A percentile compares a stretch with the other conserved stretches of the same genome.
These are phyloP conservation scores for Tricharina praecox DNA, from an alignment of 495 filamentous ascomycete genomes.

Conservation along the genomic window DNA sequence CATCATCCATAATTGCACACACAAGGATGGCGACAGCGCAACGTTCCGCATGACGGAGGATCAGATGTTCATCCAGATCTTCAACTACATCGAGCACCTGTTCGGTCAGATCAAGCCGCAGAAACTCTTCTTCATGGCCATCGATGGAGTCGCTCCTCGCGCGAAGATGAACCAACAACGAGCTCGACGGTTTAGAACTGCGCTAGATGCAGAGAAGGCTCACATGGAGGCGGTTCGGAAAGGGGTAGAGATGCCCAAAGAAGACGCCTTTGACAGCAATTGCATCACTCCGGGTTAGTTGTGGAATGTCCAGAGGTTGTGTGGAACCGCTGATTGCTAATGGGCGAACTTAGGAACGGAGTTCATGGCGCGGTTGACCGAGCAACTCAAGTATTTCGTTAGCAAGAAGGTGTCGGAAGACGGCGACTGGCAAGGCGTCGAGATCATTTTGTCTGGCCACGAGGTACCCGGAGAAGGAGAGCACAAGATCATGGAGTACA, in stretches of 20 bases:
- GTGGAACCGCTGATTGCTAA: not conserved
- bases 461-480: conserved; percentile 99
- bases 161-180: conserved; percentile 99
- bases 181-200: conserved; percentile 75
- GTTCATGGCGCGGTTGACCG: conserved; percentile 91
- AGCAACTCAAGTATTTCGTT: conserved; percentile 94
- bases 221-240: conserved; percentile 77
- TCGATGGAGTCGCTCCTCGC: conserved; percentile 89
- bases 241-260: conserved; percentile 82
- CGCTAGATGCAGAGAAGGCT: conserved; percentile 73
- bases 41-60: conserved; percentile 91
- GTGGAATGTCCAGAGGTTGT: not conserved
- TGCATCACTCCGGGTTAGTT: conserved; percentile 75
- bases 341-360: conserved; percentile 41
- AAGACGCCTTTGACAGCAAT: conserved; percentile 95
- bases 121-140: conserved; percentile 97
- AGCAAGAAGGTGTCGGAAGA: conserved; percentile 98
- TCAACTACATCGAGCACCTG: conserved; percentile 98
- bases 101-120: conserved; percentile 98
- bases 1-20: conserved; percentile 99
- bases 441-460: conserved; percentile 91
- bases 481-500: conserved; percentile 99
- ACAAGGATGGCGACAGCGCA: conserved; percentile 72
- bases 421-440: conserved; percentile 86
- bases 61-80: conserved; percentile 98